A percentile compares a stretch with the other conserved stretches of the same genome.
These are phyloP conservation scores for Nakazawaea ambrosiae DNA, from an alignment of 805 yeast genomes.

Conservation along the genomic window DNA sequence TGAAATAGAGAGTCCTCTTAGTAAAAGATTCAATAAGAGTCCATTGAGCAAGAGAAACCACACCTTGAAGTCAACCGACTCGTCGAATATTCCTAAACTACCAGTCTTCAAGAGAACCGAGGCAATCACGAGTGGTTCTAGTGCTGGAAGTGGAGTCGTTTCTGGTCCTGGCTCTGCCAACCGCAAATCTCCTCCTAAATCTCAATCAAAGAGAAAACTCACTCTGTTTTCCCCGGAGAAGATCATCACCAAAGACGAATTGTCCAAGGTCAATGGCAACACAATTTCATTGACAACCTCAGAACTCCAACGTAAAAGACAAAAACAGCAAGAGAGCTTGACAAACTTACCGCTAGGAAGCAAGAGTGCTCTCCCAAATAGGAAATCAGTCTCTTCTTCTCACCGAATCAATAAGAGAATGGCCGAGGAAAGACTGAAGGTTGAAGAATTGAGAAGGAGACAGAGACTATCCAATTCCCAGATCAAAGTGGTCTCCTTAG, in stretches of 20 bases:
- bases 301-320: constrained; percentile 5
- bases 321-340: constrained; percentile 4
- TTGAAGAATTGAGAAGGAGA: constrained; percentile 5
- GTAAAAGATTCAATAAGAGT: constrained; percentile 8
- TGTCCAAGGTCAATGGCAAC: background rate
- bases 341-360: constrained; percentile 5
- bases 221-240: constrained; percentile 9
- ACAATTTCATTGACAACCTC: constrained; percentile 1
- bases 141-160: no score
- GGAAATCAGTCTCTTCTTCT: background rate
- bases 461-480: constrained; percentile 4
- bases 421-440: constrained; percentile 11
- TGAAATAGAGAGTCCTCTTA: constrained; percentile 5
- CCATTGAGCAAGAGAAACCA: background rate
- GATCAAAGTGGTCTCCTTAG: constrained; percentile 3
- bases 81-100: constrained; percentile 2
- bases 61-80: background rate
- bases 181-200: no score
- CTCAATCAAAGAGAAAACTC: background rate
- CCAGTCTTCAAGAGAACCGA: constrained; percentile 8
- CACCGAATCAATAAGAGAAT: constrained; percentile 7
- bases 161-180: no score
- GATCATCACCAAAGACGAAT: constrained; percentile 6
- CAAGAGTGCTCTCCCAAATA: constrained; percentile 1
- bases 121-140: no score